Evolutionary conservation across 116 monocot species (phyloP).

Genomic region (Papilionanthe hybrid): DNA sequence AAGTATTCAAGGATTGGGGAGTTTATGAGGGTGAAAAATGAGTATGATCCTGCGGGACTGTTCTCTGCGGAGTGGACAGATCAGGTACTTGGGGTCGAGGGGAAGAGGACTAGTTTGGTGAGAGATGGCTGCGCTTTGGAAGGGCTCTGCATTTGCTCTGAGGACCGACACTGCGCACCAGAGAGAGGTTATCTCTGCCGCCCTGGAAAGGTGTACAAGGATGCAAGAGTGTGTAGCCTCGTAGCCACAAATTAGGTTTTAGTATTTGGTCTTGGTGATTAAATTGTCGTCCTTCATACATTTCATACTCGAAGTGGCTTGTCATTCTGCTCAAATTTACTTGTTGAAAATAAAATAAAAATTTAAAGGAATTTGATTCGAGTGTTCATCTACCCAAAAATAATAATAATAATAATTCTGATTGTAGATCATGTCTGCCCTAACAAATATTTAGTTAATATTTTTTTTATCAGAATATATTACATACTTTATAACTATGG

Average conservation of each 20-base stretch:
- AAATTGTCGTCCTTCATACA: too few species aligned
- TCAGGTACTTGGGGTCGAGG: slow-evolving; percentile 33
- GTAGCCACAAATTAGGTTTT: background rate
- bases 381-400: too few species aligned
- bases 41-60: slow-evolving; percentile 37
- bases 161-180: slow-evolving; percentile 45
- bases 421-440: too few species aligned
- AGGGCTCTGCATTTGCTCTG: slow-evolving; percentile 44
- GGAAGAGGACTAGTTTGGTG: slow-evolving; percentile 20
- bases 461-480: too few species aligned
- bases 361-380: too few species aligned
- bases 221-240: slow-evolving; percentile 37
- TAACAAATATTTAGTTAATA: too few species aligned
- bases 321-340: too few species aligned
- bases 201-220: slow-evolving; percentile 36
- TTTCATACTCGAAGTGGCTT: too few species aligned
- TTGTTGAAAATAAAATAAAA: too few species aligned
- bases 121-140: slow-evolving; percentile 45
- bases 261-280: too few species aligned
- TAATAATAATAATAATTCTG: too few species aligned
- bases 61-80: slow-evolving; percentile 59
- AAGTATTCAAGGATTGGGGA: slow-evolving; percentile 24
- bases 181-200: slow-evolving; percentile 37
- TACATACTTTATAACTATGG: too few species aligned
- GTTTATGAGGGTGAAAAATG: slow-evolving; percentile 31